These are phyloP conservation scores for Fusarium proliferatum DNA, from an alignment of 2,329 filamentous ascomycete genomes.

Conservation along the genomic window DNA sequence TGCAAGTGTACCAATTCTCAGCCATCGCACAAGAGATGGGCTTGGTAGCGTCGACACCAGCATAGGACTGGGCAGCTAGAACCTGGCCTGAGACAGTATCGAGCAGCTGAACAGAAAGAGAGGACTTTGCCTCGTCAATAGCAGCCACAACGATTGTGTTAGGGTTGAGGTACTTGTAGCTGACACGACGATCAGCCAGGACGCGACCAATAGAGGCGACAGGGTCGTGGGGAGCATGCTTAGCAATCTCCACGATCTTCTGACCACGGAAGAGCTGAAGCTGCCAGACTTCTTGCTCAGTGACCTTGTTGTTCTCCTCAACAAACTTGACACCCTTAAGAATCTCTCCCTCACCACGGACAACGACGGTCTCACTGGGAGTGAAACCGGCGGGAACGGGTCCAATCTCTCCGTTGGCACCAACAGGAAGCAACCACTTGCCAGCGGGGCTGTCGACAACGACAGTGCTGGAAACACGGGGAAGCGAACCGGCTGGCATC, in stretches of 20 bases:
- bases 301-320: constrained; percentile 53
- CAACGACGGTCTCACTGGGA: constrained; percentile 66
- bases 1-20: constrained; percentile 96
- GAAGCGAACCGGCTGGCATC: constrained; percentile 50
- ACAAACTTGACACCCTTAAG: constrained; percentile 68
- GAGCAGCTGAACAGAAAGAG: constrained; percentile 80
- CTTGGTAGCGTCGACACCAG: constrained; percentile 78
- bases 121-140: constrained; percentile 66
- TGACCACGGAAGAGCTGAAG: constrained; percentile 76
- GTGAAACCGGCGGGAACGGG: constrained; percentile 58
- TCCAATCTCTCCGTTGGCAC: constrained; percentile 59
- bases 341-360: constrained; percentile 60
- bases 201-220: constrained; percentile 96
- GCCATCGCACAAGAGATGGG: constrained; percentile 82
- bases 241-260: constrained; percentile 74
- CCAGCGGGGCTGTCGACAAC: constrained; percentile 64
- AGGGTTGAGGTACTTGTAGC: constrained; percentile 96
- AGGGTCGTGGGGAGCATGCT: constrained; percentile 80
- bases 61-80: constrained; percentile 76
- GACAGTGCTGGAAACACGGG: constrained; percentile 55
- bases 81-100: constrained; percentile 88
- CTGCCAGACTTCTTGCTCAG: constrained; percentile 72
- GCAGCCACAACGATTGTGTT: constrained; percentile 84
- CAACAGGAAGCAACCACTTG: constrained; percentile 66
- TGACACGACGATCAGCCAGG: constrained; percentile 88